A percentile compares a stretch with the other conserved stretches of the same genome.
Conservation (phyloP, 2,329 filamentous ascomycete genomes). For the Cercospora nicotianae region DNA sequence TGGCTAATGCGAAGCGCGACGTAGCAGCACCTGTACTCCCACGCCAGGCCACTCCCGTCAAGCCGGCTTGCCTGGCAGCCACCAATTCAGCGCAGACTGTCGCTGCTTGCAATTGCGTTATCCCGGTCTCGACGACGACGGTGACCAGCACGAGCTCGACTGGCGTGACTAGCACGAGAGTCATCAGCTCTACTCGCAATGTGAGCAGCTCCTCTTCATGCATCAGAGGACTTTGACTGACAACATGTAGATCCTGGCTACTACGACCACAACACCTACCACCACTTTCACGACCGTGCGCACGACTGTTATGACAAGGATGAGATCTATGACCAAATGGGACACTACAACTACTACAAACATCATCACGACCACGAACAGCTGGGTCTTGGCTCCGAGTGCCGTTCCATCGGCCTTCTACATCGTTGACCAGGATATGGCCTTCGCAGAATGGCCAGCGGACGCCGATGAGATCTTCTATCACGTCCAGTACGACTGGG, state of each 20-base stretch:
- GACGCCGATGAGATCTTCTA: neutral
- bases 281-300: neutral
- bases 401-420: neutral
- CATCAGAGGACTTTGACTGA: neutral
- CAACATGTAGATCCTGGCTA: neutral
- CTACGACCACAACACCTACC: neutral
- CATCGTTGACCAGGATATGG: neutral
- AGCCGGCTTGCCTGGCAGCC: neutral
- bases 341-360: neutral
- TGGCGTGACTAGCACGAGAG: neutral
- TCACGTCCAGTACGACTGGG: constrained; percentile 2
- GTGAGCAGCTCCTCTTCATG: neutral
- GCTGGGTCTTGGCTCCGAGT: neutral
- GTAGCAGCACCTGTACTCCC: neutral
- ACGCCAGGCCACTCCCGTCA: neutral
- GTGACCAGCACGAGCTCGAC: neutral
- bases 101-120: neutral
- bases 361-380: neutral
- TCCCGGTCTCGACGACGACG: neutral
- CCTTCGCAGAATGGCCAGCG: neutral
- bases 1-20: neutral
- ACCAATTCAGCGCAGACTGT: neutral
- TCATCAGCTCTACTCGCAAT: neutral
- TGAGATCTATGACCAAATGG: neutral
- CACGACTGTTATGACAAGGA: neutral